Base-by-base conservation (phyloP, 345 rosid species). In the Rhodomyrtus tomentosa region DNA sequence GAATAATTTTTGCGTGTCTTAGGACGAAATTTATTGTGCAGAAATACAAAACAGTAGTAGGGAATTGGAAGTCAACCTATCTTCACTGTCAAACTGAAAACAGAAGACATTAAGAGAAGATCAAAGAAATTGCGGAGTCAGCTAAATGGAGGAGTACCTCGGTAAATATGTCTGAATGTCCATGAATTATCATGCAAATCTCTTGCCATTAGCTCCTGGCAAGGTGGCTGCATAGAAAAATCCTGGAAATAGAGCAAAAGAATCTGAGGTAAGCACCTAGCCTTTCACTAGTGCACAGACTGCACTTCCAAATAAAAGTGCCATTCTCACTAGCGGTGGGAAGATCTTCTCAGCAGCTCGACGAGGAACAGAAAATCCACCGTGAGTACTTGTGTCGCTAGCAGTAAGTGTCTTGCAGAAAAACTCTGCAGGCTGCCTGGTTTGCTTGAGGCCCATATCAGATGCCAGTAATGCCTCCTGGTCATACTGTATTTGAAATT, bases 341-440 rank as follows among this genome's bases (percentile, higher is more conserved):
- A 96, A 96, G 55, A 95, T 95, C 89, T 95, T 96, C 92, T 96
- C 99, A 53, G 99, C 99, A 74, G 99, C 95, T 86, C 99, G 92
- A 15, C 99, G 98, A 48, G 99, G 98, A 49, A 96, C 99, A 56
- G 98, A 96, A 88, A 96, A 96, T 51, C 99, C 99, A 83, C 99
- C 98, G 48, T 95, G 99, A 45, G 98, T 95, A 86, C 99, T 96
- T 32, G 98, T 96, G 85, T 96, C 98, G 83, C 99, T 96, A 20
- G 98, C 99, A 21, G 99, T 96, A 62, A 96, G 96, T 73, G 96
- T 95, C 91, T 97, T 97, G 89, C 99, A 95, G 93, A 97, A 97
- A 91, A 94, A 97, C 89, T 97, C 98, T 15, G 98, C 54, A 81
- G 98, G 98, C 85, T 95, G 98, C 87, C 94, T 91, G 86, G 50